Conservation (phyloP, 495 filamentous ascomycete genomes). For the Cetradonia linearis region DNA sequence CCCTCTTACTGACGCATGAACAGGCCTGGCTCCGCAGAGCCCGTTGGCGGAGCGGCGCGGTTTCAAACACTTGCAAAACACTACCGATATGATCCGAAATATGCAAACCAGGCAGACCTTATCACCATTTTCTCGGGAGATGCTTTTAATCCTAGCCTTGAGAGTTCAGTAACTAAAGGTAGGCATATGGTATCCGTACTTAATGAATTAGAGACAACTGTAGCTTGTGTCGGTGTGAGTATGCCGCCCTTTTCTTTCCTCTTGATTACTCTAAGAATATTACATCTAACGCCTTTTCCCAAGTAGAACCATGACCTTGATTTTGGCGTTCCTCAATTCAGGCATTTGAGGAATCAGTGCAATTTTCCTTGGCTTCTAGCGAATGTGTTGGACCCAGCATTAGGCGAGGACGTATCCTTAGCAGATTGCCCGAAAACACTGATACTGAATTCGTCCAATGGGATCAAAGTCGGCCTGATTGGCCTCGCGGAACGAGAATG, state of each 20-base stretch:
- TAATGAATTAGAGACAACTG: conserved; percentile 64
- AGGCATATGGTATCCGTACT: conserved; percentile 82
- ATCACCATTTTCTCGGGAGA: conserved; percentile 85
- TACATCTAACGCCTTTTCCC: conserved; percentile 5
- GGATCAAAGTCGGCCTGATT: conserved; percentile 75
- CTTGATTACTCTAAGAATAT: background rate
- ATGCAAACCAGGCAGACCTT: conserved; percentile 49
- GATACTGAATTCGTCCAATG: conserved; percentile 68
- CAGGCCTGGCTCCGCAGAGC: conserved; percentile 59
- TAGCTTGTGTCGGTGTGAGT: conserved; percentile 69
- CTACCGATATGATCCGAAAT: conserved; percentile 53
- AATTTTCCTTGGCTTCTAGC: conserved; percentile 83
- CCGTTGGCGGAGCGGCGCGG: conserved; percentile 65
- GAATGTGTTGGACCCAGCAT: conserved; percentile 69
- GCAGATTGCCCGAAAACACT: conserved; percentile 57
- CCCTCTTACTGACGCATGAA: background rate
- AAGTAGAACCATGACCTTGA: conserved; percentile 80
- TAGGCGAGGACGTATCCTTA: conserved; percentile 58
- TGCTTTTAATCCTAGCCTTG: conserved; percentile 81
- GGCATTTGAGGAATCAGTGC: conserved; percentile 60
- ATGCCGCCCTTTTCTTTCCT: background rate
- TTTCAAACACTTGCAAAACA: conserved; percentile 70
- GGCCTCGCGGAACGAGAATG: conserved; percentile 71
- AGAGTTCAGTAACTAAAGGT: conserved; percentile 80
- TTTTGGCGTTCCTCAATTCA: conserved; percentile 76